Base-by-base conservation (phyloP, 1,284 basidiomycete species). In the Rhodofomes roseus region DNA sequence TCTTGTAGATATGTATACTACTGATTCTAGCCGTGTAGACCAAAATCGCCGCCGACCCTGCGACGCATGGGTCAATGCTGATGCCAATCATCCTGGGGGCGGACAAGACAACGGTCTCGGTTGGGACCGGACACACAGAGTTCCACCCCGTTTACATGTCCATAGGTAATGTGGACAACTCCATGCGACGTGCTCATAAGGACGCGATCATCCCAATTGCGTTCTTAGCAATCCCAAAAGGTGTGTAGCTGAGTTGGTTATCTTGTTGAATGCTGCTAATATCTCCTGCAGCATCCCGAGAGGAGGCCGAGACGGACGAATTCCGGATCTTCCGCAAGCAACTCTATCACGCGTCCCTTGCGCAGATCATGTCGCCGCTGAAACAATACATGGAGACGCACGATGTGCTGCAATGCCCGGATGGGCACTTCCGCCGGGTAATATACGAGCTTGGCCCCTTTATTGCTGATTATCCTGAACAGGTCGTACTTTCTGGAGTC, bases 91-190 rank as follows among this genome's bases (percentile, higher is more conserved):
- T 60, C 60, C 20, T n/a, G 4, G 46, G 46, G 3, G 12, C 61
- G 23, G 65, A 70, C 55, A 70, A 70, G 50, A 70, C 69, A 2
- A 70, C 69, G 12, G 69, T 71, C 4, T 71, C 66, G 1, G 66
- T 70, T 14, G 67, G 66, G 5, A 70, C 69, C 0, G 69, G 70
- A 3, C 66, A 71, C 14, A 67, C 59, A 12, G 65, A 69, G 11
- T 70, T 18, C 67, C 65, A 40, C n/a, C 39, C 39, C 4, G 4
- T 40, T 4, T 40, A 40, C 14, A 14, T 40, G n/a, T 40, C 39
- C 7, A 55, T 67, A 1, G 65, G 69, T 1, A 63, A 65, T 48
- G 40, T 68, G 27, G 60, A 62, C 39, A 71, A 71, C 55, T 43
- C 57, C 27, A 62, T 67, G 8, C 65, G 67, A 5, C 65, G 60